These are phyloP conservation scores for Pugionium cornutum DNA, from an alignment of 345 rosid species.

Conservation along the genomic window DNA sequence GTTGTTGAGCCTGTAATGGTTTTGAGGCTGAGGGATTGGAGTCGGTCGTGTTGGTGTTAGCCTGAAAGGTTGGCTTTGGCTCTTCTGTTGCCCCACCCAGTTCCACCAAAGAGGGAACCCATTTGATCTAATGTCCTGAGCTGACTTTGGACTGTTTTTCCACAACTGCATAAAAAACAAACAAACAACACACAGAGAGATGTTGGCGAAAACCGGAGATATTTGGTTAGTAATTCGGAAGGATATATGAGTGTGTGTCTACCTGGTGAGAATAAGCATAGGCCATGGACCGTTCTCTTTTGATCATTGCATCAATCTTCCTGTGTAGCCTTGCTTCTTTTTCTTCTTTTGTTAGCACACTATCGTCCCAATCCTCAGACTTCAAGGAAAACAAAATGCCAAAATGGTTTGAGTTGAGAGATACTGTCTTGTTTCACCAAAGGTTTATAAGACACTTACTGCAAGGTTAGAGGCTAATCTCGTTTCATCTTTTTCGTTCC, in stretches of 20 bases:
- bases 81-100: slow-evolving; percentile 75
- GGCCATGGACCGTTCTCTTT: slow-evolving; percentile 88
- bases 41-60: slow-evolving; percentile 47
- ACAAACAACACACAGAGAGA: not conserved
- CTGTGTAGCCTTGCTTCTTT: slow-evolving; percentile 69
- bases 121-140: slow-evolving; percentile 57
- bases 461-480: slow-evolving; percentile 49
- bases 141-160: slow-evolving; percentile 59
- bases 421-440: not conserved
- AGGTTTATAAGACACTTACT: slow-evolving; percentile 18
- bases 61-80: slow-evolving; percentile 40
- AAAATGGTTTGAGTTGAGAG: slow-evolving; percentile 2
- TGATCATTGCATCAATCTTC: slow-evolving; percentile 78
- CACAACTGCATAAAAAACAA: slow-evolving; percentile 46
- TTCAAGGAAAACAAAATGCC: slow-evolving; percentile 16
- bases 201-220: not conserved
- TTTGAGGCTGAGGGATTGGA: slow-evolving; percentile 54
- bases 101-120: slow-evolving; percentile 98
- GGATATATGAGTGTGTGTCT: slow-evolving; percentile 11
- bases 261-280: slow-evolving; percentile 94
- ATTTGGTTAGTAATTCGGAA: not conserved
- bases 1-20: slow-evolving; percentile 46
- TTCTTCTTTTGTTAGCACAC: slow-evolving; percentile 75
- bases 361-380: slow-evolving; percentile 92
- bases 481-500: slow-evolving; percentile 59